Evolutionary conservation across 129 eudicot genomes (phyloP).

Genomic region (Escallonia rubra): DNA sequence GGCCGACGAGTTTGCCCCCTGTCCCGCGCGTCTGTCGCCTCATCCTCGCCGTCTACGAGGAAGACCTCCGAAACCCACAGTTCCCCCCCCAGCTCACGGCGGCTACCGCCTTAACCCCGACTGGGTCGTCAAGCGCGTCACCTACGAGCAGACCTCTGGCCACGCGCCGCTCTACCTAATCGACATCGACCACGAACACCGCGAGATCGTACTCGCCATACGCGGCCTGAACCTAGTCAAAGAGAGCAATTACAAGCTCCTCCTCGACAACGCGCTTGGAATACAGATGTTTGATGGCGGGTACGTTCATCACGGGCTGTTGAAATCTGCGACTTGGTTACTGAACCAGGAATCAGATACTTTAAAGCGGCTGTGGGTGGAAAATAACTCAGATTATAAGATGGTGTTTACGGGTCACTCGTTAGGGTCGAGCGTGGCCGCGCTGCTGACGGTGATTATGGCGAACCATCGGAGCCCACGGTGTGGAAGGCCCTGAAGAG

Average conservation of each 20-base stretch:
- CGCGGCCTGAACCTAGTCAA: conserved; percentile 66
- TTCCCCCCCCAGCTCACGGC: conserved; percentile 56
- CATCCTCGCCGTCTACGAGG: conserved; percentile 77
- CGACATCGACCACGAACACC: conserved; percentile 56
- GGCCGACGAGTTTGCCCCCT: conserved; percentile 52
- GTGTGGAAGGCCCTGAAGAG: conserved; percentile 70
- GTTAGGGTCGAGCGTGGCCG: conserved; percentile 84
- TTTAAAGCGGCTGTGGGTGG: conserved; percentile 53
- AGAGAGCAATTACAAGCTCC: conserved; percentile 61
- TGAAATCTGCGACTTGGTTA: conserved; percentile 76
- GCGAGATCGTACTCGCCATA: conserved; percentile 67
- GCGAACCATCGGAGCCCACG: conserved; percentile 57
- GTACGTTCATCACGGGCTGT: conserved; percentile 83
- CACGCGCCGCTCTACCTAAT: conserved; percentile 75
- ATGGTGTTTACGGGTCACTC: conserved; percentile 90
- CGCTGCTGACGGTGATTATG: conserved; percentile 64
- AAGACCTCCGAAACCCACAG: conserved; percentile 53
- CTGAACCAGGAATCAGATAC: conserved; percentile 55
- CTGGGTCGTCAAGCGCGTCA: conserved; percentile 66
- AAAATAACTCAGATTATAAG: conserved; percentile 51
- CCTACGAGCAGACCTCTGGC: conserved; percentile 65
- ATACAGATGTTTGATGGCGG: conserved; percentile 95
- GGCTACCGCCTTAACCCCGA: conserved; percentile 77
- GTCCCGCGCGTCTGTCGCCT: conserved; percentile 77
- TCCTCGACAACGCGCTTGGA: conserved; percentile 69